Conservation (phyloP, 441 rosid genomes). For the Metrosideros polymorpha region DNA sequence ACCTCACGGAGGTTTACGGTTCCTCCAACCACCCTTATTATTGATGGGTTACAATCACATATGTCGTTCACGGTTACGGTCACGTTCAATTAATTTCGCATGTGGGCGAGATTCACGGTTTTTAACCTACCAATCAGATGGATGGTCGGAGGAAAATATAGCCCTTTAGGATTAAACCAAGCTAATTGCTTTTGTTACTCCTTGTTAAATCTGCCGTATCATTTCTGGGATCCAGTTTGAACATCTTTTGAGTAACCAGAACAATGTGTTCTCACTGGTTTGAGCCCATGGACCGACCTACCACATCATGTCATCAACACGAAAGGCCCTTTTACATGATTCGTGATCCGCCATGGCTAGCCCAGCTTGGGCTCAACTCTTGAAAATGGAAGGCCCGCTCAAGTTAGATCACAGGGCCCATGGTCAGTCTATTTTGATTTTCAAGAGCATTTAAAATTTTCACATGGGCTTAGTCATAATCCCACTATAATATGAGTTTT, state of each 20-base stretch:
- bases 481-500: accelerated
- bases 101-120: background rate
- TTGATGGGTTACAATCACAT: no score
- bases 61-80: background rate
- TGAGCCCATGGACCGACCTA: background rate
- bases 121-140: background rate
- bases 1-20: background rate
- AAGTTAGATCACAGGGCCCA: background rate
- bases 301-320: background rate
- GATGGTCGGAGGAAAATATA: background rate
- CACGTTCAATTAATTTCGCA: background rate
- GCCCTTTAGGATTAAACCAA: background rate
- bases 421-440: background rate
- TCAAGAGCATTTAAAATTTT: background rate
- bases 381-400: background rate
- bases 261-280: background rate
- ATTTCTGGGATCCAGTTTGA: background rate
- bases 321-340: background rate
- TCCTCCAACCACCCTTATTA: background rate
- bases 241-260: background rate
- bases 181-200: background rate
- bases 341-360: background rate
- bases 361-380: background rate
- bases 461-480: background rate
- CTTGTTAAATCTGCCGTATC: background rate